These are phyloP conservation scores for Amauroascus verrucosus DNA, from an alignment of 2,329 filamentous ascomycete species.

Conservation along the genomic window DNA sequence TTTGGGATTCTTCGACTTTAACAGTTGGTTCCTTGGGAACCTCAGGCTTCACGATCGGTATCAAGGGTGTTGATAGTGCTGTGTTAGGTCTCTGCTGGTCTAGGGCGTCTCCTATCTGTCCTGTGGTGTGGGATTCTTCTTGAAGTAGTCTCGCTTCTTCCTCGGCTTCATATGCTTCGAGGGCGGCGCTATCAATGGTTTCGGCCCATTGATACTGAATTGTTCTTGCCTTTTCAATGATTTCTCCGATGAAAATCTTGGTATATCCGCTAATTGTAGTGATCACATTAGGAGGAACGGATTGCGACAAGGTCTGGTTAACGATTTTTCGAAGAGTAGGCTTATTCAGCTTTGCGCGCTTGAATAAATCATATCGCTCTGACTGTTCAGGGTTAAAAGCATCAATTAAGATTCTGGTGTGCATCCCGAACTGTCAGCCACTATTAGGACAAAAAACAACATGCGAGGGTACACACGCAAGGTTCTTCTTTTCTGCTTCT, in stretches of 20 bases:
- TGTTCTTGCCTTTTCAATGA: conserved; percentile 54
- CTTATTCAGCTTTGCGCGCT: conserved; percentile 42
- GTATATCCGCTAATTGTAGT: conserved; percentile 55
- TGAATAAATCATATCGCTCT: conserved; percentile 41
- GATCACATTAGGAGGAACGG: conserved; percentile 53
- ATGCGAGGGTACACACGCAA: conserved; percentile 32
- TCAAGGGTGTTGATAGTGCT: not conserved
- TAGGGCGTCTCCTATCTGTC: not conserved
- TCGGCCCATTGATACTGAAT: conserved; percentile 47
- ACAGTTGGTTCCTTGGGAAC: not conserved
- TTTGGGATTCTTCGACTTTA: conserved; percentile 4
- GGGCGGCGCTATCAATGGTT: conserved; percentile 43
- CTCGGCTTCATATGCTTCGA: conserved; percentile 47
- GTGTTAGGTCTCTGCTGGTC: not conserved
- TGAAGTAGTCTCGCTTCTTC: conserved; percentile 24
- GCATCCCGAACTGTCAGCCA: not conserved
- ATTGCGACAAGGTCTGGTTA: conserved; percentile 58
- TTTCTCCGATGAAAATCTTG: conserved; percentile 56
- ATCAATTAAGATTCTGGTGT: conserved; percentile 34
- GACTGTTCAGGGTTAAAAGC: conserved; percentile 41
- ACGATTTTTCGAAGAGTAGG: conserved; percentile 47
- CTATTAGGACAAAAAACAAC: conserved; percentile 9
- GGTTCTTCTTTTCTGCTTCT: conserved; percentile 44
- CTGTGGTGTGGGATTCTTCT: not conserved
- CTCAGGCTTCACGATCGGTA: not conserved